phyloP scores from a whole-genome alignment of 1,284 basidiomycete genomes.

The Laetiporus sulphureus region DNA sequence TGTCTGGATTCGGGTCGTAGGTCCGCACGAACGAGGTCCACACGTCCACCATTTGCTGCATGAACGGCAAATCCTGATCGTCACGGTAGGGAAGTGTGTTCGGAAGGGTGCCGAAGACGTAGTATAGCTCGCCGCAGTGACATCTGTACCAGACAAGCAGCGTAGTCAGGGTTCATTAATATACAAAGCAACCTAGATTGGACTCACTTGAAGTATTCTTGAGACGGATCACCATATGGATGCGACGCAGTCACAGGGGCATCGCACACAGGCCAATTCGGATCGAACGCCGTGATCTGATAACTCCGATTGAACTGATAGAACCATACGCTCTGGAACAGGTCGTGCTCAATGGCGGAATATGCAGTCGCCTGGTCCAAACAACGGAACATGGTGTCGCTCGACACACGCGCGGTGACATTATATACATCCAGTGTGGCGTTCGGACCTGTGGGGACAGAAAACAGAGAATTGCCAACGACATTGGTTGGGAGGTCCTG shows the following conservation, averaged over 20 bases:
- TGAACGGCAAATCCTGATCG: slow-evolving; percentile 30
- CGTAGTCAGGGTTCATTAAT: too few species aligned
- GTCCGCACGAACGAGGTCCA: slow-evolving; percentile 35
- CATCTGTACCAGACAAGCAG: too few species aligned
- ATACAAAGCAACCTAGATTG: too few species aligned
- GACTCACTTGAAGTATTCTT: slow-evolving; percentile 27
- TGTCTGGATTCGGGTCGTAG: slow-evolving; percentile 34
- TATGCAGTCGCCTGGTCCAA: slow-evolving; percentile 32
- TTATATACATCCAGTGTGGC: slow-evolving; percentile 29
- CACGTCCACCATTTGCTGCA: slow-evolving; percentile 29
- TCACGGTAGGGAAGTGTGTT: slow-evolving; percentile 31
- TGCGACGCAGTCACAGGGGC: slow-evolving; percentile 26
- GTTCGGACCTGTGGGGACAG: slow-evolving; percentile 22
- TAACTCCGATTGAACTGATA: slow-evolving; percentile 35
- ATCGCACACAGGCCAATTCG: slow-evolving; percentile 30
- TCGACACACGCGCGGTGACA: slow-evolving; percentile 27
- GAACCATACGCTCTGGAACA: slow-evolving; percentile 28
- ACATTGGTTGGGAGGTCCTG: slow-evolving; percentile 18
- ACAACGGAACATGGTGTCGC: slow-evolving; percentile 33
- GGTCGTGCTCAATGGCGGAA: slow-evolving; percentile 26
- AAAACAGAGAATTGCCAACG: slow-evolving; percentile 25
- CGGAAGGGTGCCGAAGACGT: slow-evolving; percentile 30
- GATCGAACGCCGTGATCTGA: slow-evolving; percentile 29
- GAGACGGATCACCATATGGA: slow-evolving; percentile 29
- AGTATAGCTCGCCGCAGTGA: slow-evolving; percentile 35